These are phyloP conservation scores for Talaromyces piceae DNA, from an alignment of 2,329 filamentous ascomycete species.

Conservation along the genomic window DNA sequence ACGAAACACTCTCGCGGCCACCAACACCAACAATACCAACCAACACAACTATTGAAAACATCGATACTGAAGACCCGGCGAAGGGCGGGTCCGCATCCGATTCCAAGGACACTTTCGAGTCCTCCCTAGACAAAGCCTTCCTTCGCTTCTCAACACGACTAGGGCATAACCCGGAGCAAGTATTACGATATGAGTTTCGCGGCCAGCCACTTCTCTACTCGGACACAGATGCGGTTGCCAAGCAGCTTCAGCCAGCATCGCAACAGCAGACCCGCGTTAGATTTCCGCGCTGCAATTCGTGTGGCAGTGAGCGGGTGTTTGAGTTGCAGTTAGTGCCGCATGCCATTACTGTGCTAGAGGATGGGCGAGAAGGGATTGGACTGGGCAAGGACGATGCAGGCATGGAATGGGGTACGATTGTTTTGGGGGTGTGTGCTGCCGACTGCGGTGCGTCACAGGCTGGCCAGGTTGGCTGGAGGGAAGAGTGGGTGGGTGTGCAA, in stretches of 20 bases:
- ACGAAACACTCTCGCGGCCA: conserved; percentile 65
- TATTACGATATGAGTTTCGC: conserved; percentile 70
- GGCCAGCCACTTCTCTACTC: conserved; percentile 73
- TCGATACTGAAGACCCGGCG: conserved; percentile 26
- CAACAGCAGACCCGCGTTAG: conserved; percentile 5
- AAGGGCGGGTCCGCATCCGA: conserved; percentile 24
- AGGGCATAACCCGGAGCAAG: conserved; percentile 73
- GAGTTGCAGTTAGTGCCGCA: conserved; percentile 90
- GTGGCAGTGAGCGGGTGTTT: conserved; percentile 68
- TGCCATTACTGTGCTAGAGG: conserved; percentile 81
- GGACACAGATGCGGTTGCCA: conserved; percentile 66
- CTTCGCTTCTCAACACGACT: conserved; percentile 73
- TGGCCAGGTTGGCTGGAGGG: conserved; percentile 67
- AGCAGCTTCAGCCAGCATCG: conserved; percentile 40
- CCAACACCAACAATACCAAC: conserved; percentile 44
- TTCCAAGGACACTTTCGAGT: conserved; percentile 68
- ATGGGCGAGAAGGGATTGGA: conserved; percentile 54
- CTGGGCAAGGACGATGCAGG: conserved; percentile 57
- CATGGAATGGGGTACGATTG: conserved; percentile 97
- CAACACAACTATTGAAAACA: conserved; percentile 38
- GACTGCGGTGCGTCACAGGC: conserved; percentile 63
- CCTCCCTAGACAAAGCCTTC: conserved; percentile 65
- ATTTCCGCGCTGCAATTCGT: conserved; percentile 68
- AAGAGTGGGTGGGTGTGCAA: conserved; percentile 97
- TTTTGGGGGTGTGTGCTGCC: conserved; percentile 73